Evolutionary conservation across 331 rosid species (phyloP), one percentile per base, ranked within the genome.

Genomic region (Telfairia occidentalis): DNA sequence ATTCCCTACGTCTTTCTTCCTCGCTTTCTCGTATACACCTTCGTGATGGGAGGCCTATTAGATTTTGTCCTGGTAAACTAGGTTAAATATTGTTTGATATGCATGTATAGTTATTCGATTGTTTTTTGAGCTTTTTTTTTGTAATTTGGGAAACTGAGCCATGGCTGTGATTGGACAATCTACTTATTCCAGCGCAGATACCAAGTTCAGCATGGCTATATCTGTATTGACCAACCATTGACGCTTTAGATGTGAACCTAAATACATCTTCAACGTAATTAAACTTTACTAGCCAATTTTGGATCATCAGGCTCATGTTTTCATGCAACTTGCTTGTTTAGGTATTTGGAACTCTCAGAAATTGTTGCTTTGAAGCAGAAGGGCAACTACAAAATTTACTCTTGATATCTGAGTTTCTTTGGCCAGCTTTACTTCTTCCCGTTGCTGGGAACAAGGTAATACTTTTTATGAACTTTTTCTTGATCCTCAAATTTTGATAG

Each of bases 381-480:
- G 84, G 63, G 40, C 86, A 91, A 83, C 87, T 91, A 50, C 96
- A 88, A 61, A 89, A 91, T 87, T 85, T 93, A 82, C 98, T 91
- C 82, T 80, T 91, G 84, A 83, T 87, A 63, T 91, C 98, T 24
- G 98, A 94, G 85, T 94, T 94, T 83, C 97, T 94, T 76, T 94
- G 98, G 98, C 98, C 97, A 54, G 92, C 97, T 77, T 77, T 94
- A 76, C 97, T 94, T 85, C 90, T 94, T 66, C 97, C 98, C 2
- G 96, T 94, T 77, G 97, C 98, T 9, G 88, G 98, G 76, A 89
- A 88, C 81, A 94, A 87, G 98, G 98, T 91, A 73, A 66, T 66
- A 38, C 60, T 54, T 67, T 67, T 74, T 26, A 53, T 77, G 70
- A 76, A 76, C 37, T 43, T 60, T 46, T 35, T 61, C 50, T 2